Conservation (phyloP, 768 basidiomycete genomes). For the Mycena metata region DNA sequence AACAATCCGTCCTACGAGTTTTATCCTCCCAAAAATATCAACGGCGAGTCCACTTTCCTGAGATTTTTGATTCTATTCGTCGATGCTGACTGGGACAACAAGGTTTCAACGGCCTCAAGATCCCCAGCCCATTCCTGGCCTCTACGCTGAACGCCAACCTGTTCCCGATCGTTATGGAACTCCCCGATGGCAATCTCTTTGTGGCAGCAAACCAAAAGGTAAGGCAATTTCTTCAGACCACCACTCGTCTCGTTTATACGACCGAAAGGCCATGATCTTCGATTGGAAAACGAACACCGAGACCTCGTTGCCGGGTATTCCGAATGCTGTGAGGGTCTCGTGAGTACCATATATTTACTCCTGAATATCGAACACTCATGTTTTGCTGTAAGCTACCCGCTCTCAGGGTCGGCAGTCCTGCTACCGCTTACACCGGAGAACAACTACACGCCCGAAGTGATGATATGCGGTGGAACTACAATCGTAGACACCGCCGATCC, state of each 20-base stretch:
- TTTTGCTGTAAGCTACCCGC: slow-evolving; percentile 45
- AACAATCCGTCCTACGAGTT: slow-evolving; percentile 69
- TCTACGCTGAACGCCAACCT: slow-evolving; percentile 30
- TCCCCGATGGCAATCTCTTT: slow-evolving; percentile 59
- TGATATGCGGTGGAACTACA: slow-evolving; percentile 48
- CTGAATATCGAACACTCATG: slow-evolving; percentile 22
- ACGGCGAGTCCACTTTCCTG: slow-evolving; percentile 47
- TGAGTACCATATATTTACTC: slow-evolving; percentile 14
- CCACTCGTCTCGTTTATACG: background rate
- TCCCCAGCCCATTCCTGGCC: slow-evolving; percentile 21
- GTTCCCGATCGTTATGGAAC: slow-evolving; percentile 44
- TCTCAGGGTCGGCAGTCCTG: slow-evolving; percentile 45
- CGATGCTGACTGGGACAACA: slow-evolving; percentile 13
- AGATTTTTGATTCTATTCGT: slow-evolving; percentile 1
- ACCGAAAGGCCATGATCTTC: slow-evolving; percentile 45
- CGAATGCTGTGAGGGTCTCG: slow-evolving; percentile 49
- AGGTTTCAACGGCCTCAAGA: slow-evolving; percentile 41
- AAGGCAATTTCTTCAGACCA: slow-evolving; percentile 2
- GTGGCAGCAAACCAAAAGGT: slow-evolving; percentile 56
- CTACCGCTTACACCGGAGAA: slow-evolving; percentile 47
- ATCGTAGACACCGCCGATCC: slow-evolving; percentile 34
- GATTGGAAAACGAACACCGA: slow-evolving; percentile 50
- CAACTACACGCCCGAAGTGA: slow-evolving; percentile 45
- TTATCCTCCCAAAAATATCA: slow-evolving; percentile 55
- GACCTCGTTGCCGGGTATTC: slow-evolving; percentile 49